These are phyloP conservation scores for Arachnopeziza araneosa DNA, from an alignment of 2,329 filamentous ascomycete species.

Conservation along the genomic window DNA sequence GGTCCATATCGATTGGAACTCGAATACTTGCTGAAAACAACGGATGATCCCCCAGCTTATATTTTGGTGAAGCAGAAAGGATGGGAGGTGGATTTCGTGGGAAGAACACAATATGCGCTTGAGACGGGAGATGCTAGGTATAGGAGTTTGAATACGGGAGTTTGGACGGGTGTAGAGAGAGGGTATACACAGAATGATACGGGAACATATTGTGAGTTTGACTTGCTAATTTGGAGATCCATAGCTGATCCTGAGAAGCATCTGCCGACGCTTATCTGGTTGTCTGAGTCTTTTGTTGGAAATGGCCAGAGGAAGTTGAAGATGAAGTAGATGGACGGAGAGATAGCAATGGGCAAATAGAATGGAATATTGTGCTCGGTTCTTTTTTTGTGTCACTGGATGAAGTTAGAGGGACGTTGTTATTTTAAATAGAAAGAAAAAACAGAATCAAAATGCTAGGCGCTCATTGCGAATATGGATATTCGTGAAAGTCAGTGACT, in stretches of 20 bases:
- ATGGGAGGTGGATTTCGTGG: conserved; percentile 4
- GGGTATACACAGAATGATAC: neutral
- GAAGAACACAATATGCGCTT: conserved; percentile 1
- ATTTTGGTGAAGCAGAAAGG: conserved; percentile 4
- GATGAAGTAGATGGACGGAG: too few relatives aligned
- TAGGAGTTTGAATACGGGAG: neutral
- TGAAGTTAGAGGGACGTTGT: too few relatives aligned
- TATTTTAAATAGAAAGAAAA: too few relatives aligned
- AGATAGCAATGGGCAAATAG: too few relatives aligned
- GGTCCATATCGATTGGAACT: conserved; percentile 3
- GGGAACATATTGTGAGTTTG: conserved; percentile 4
- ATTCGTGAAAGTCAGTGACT: too few relatives aligned
- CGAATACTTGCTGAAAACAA: conserved; percentile 4
- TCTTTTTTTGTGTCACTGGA: too few relatives aligned
- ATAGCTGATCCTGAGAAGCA: neutral
- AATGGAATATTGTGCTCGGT: too few relatives aligned
- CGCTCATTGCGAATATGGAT: too few relatives aligned
- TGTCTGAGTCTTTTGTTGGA: neutral
- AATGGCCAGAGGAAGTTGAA: neutral
- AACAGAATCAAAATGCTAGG: too few relatives aligned
- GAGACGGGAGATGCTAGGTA: conserved; percentile 4
- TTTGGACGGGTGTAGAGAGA: conserved; percentile 5
- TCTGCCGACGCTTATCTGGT: neutral
- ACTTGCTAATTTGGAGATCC: neutral
- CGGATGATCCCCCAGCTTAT: conserved; percentile 1